Base-by-base conservation (phyloP, 106 monocot species). In the Triglochin maritima region DNA sequence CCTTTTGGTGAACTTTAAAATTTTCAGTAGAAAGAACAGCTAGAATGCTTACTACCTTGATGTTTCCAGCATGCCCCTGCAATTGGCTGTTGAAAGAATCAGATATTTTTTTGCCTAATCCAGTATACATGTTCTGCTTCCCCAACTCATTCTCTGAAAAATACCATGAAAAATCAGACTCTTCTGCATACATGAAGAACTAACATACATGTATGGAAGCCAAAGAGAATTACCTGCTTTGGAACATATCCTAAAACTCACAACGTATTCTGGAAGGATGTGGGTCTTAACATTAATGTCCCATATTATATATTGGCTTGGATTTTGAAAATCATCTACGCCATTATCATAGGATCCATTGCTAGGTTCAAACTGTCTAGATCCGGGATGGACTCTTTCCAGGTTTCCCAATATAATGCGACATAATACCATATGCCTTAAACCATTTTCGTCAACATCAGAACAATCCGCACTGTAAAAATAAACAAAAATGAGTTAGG, bases 321-420 rank as follows among this genome's bases (percentile, higher is more conserved):
- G 87, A 17, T 78, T 77, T 68, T 80, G 64, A 60, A 87, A 69
- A 78, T 82, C 72, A 77, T 91, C 91, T 7, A 81, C 76, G 4
- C 84, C 91, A 68, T 71, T 78, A 59, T 91, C 91, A 76, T 76
- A 91, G 52, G 59, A 75, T 49, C 64, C 82, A 74, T 66, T 79
- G 59, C 81, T 84, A 15, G 91, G 84, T 57, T 82, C 76, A 49
- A 60, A 84, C 72, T 91, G 91, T 17, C 73, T 66, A 56, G 84
- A 91, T 13, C 78, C 73, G 15, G 73, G 71, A n/a, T 47, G 54
- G 74, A 84, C 69, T 53, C 59, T 56, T 70, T 91, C 91, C 60
- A 79, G 62, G 43, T 87, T 91, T 70, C 91, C 91, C 75, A 87
- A 46, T 58, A 91, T 78, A 16, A 85, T 76, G 56, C 91, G 86